Conservation (phyloP, 164 flowering plant genomes). For the Pachysandra terminalis region DNA sequence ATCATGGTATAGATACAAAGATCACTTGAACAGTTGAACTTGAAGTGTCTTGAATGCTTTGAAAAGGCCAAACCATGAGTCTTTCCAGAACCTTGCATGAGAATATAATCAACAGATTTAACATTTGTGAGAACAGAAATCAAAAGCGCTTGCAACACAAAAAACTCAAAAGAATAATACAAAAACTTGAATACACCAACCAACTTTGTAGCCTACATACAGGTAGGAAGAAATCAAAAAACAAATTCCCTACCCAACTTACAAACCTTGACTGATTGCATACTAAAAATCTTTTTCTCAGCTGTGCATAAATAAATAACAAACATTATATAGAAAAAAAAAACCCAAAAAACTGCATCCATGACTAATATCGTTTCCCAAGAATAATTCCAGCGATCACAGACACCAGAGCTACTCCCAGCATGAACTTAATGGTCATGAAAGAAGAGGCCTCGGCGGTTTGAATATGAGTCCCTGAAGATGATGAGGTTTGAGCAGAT, state of each 20-base stretch:
- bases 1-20: no score
- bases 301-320: conserved; percentile 10
- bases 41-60: not conserved
- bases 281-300: conserved; percentile 15
- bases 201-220: conserved; percentile 9
- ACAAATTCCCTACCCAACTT: conserved; percentile 36
- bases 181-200: conserved; percentile 13
- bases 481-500: conserved; percentile 40
- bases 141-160: conserved; percentile 1
- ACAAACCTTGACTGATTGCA: conserved; percentile 12
- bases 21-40: no score
- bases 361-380: conserved; percentile 66
- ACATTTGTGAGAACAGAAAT: conserved; percentile 1
- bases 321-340: not conserved
- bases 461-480: conserved; percentile 19
- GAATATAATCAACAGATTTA: not conserved
- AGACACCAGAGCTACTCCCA: conserved; percentile 81
- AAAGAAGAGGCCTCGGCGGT: conserved; percentile 33
- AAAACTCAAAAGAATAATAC: not conserved
- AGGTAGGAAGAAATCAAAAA: conserved; percentile 27
- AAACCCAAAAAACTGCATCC: not conserved
- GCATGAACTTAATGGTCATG: conserved; percentile 50
- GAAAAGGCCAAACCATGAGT: not conserved
- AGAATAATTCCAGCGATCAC: conserved; percentile 76
- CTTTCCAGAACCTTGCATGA: not conserved